Conservation (phyloP, 768 basidiomycete species). For the Naganishia vishniacii region DNA sequence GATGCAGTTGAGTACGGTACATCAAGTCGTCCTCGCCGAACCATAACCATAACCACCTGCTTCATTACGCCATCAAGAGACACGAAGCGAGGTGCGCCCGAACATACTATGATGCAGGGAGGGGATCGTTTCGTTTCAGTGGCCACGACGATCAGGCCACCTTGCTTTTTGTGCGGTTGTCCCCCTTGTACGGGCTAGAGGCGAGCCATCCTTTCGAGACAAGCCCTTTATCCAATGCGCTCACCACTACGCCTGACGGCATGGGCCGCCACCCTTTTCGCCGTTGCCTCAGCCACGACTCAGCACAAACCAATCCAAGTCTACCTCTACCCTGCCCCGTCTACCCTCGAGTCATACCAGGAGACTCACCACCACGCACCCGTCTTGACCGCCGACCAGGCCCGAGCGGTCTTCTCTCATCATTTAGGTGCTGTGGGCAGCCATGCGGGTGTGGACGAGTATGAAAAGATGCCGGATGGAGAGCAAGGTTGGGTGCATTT, state of each 20-base stretch:
- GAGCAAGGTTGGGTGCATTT: conserved; percentile 34
- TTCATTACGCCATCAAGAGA: no score
- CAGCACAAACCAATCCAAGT: conserved; percentile 41
- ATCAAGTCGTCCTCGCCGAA: background rate
- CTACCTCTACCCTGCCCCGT: conserved; percentile 42
- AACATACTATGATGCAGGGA: no score
- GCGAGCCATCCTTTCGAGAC: no score
- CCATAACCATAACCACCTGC: no score
- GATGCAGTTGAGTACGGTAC: background rate
- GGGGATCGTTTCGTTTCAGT: no score
- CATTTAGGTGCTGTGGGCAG: conserved; percentile 28
- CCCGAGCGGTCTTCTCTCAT: conserved; percentile 43
- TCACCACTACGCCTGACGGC: background rate
- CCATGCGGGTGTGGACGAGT: conserved; percentile 33
- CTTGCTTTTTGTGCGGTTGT: no score
- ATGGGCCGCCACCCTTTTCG: background rate
- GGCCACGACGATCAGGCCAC: no score
- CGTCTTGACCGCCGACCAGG: conserved; percentile 38
- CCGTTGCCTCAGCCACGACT: background rate
- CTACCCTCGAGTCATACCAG: conserved; percentile 14
- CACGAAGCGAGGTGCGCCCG: no score
- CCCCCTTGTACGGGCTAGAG: no score
- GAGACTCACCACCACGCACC: conserved; percentile 26
- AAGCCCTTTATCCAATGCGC: no score
- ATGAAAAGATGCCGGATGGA: conserved; percentile 43